phyloP scores from a whole-genome alignment of 2,329 filamentous ascomycete species.

The Daldinia sp. region DNA sequence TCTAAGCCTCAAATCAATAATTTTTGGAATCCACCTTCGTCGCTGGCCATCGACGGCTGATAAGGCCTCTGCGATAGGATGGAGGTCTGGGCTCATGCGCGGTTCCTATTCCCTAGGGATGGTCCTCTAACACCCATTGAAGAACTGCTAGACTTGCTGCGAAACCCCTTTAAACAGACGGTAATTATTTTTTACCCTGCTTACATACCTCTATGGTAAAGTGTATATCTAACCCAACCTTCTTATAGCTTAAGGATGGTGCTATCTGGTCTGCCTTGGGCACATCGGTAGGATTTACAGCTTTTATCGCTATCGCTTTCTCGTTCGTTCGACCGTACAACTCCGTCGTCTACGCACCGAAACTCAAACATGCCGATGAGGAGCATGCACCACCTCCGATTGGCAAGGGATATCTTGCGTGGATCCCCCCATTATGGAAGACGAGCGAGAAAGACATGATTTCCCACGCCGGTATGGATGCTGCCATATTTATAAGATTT shows the following conservation, averaged over 20 bases:
- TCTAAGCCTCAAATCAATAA: slow-evolving; percentile 3
- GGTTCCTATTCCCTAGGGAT: slow-evolving; percentile 28
- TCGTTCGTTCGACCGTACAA: slow-evolving; percentile 91
- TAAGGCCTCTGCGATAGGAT: slow-evolving; percentile 29
- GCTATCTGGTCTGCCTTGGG: slow-evolving; percentile 82
- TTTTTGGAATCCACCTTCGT: slow-evolving; percentile 8
- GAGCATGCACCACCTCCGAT: slow-evolving; percentile 88
- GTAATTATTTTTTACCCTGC: slow-evolving; percentile 45
- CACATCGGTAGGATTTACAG: slow-evolving; percentile 79
- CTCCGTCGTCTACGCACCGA: slow-evolving; percentile 91
- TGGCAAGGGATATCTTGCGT: slow-evolving; percentile 86
- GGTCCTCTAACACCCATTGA: slow-evolving; percentile 47
- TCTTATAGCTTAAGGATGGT: slow-evolving; percentile 54
- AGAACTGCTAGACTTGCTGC: slow-evolving; percentile 58
- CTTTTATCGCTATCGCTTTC: slow-evolving; percentile 79
- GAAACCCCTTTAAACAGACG: slow-evolving; percentile 59
- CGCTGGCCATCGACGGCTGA: slow-evolving; percentile 25
- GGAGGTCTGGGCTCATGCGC: slow-evolving; percentile 29
- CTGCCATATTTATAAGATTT: slow-evolving; percentile 88
- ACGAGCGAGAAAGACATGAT: slow-evolving; percentile 81
- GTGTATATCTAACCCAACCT: slow-evolving; percentile 15
- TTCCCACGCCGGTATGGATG: slow-evolving; percentile 88
- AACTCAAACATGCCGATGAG: slow-evolving; percentile 89
- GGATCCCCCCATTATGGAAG: slow-evolving; percentile 79
- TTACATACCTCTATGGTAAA: not conserved